These are phyloP conservation scores for Termitomyces sp. DNA, from an alignment of 768 basidiomycete genomes.

Conservation along the genomic window DNA sequence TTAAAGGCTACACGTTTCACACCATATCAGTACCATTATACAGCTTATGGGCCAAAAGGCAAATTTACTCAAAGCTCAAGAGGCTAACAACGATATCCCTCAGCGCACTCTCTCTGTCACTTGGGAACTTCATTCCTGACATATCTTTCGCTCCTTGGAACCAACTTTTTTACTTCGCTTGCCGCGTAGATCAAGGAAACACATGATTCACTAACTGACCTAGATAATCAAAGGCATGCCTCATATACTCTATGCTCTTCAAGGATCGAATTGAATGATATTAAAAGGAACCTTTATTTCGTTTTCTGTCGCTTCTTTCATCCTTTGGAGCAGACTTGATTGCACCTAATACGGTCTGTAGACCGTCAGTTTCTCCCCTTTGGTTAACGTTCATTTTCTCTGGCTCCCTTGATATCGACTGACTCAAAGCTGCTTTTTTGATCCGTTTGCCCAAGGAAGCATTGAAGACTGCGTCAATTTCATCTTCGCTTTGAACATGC, in stretches of 20 bases:
- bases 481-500: conserved; percentile 43
- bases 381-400: conserved; percentile 11
- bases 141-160: conserved; percentile 21
- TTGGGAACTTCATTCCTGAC: neutral
- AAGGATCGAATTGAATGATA: neutral
- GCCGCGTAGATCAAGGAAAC: neutral
- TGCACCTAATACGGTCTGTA: conserved; percentile 52
- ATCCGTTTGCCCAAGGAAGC: conserved; percentile 49
- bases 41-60: too few relatives aligned
- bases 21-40: too few relatives aligned
- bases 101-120: neutral
- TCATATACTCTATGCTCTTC: neutral
- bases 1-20: too few relatives aligned
- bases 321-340: conserved; percentile 52
- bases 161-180: neutral
- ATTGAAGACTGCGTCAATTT: conserved; percentile 74
- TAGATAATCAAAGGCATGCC: neutral
- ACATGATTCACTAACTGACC: neutral
- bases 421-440: conserved; percentile 46
- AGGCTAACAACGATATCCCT: too few relatives aligned
- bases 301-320: conserved; percentile 30
- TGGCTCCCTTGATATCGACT: neutral
- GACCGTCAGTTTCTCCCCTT: conserved; percentile 25
- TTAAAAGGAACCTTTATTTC: neutral
- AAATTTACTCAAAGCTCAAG: too few relatives aligned